Conservation (phyloP, 371 early-diverging fungal species). For the Thermomucor indicae-seudaticae region DNA sequence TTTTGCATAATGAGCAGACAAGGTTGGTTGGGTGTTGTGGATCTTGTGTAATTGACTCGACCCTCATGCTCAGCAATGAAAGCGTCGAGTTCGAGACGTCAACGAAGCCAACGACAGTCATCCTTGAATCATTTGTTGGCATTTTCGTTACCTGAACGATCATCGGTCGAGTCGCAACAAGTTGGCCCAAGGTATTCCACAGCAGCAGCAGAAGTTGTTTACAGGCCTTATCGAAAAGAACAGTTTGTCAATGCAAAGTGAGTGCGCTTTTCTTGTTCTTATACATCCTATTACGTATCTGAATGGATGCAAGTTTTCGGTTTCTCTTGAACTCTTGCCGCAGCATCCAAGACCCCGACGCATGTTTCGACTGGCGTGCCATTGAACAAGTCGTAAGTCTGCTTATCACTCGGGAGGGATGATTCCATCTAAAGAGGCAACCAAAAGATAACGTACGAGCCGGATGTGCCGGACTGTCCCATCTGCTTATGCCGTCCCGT, state of each 20-base stretch:
- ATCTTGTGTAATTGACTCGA: no score
- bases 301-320: background rate
- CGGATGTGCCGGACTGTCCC: constrained; percentile 75
- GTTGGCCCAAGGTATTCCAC: background rate
- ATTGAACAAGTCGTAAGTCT: constrained; percentile 67
- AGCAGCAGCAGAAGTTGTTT: background rate
- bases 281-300: background rate
- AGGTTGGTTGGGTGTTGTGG: no score
- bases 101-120: no score
- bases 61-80: no score
- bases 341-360: constrained; percentile 65
- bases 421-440: background rate
- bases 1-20: no score
- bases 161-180: background rate
- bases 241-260: background rate
- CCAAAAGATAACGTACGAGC: constrained; percentile 47
- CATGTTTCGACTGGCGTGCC: constrained; percentile 75
- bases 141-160: background rate
- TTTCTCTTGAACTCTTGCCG: background rate
- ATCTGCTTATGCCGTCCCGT: constrained; percentile 84
- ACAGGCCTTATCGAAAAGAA: background rate
- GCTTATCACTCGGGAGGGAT: no score
- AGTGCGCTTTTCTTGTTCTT: background rate
- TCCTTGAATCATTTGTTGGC: background rate
- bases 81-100: no score